phyloP scores from a whole-genome alignment of 768 basidiomycete genomes.

The Leucocoprinus sp. region DNA sequence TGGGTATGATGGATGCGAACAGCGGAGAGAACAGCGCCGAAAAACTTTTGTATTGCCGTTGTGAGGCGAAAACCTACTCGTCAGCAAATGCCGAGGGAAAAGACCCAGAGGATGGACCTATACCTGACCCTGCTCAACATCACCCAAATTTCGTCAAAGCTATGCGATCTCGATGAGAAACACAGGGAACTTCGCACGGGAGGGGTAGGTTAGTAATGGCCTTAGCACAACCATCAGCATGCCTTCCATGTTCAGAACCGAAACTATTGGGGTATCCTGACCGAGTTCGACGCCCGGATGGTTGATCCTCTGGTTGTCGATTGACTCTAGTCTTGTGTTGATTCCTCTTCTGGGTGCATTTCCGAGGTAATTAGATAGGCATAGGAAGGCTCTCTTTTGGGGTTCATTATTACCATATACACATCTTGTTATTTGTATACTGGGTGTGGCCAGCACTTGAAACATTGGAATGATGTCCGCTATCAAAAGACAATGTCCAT shows the following conservation, averaged over 20 bases:
- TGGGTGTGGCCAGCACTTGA: too few relatives aligned
- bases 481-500: too few relatives aligned
- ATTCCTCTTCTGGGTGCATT: constrained; percentile 79
- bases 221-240: constrained; percentile 32
- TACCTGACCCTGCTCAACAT: constrained; percentile 56
- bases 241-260: constrained; percentile 61
- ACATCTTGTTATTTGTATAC: too few relatives aligned
- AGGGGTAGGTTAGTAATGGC: constrained; percentile 28
- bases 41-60: constrained; percentile 18
- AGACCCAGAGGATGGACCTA: constrained; percentile 28
- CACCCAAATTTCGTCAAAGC: constrained; percentile 75
- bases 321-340: constrained; percentile 72
- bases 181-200: constrained; percentile 41
- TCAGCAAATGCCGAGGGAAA: constrained; percentile 36
- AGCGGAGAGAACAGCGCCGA: constrained; percentile 29
- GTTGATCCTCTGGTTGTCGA: constrained; percentile 81
- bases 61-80: constrained; percentile 16
- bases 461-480: too few relatives aligned
- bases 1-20: constrained; percentile 61
- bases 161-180: constrained; percentile 71
- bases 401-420: too few relatives aligned
- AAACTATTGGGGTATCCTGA: constrained; percentile 85
- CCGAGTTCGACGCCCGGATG: constrained; percentile 70
- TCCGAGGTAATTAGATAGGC: constrained; percentile 91
- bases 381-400: constrained; percentile 79